These are phyloP conservation scores for Aspergillus sclerotioniger DNA, from an alignment of 495 filamentous ascomycete species.

Conservation along the genomic window DNA sequence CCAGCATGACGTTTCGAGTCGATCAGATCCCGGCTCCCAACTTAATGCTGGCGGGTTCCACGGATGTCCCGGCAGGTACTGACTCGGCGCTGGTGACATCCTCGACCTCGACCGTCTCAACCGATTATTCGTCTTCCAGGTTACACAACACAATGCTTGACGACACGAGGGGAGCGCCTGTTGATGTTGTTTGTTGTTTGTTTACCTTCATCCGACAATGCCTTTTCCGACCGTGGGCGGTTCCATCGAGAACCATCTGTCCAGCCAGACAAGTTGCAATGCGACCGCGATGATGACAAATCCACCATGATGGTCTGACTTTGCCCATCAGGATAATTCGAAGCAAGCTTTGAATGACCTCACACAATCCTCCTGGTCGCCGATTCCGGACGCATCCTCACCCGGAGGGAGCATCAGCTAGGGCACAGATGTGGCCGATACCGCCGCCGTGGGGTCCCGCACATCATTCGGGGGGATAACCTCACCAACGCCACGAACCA, in stretches of 20 bases:
- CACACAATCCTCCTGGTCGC: slow-evolving; percentile 29
- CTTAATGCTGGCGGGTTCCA: too few relatives aligned
- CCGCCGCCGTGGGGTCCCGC: slow-evolving; percentile 31
- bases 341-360: not conserved
- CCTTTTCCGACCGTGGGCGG: too few relatives aligned
- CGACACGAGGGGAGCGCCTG: too few relatives aligned
- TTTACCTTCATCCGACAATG: too few relatives aligned
- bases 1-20: too few relatives aligned
- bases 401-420: slow-evolving; percentile 42
- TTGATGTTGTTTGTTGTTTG: too few relatives aligned
- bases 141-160: not conserved
- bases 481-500: slow-evolving; percentile 19
- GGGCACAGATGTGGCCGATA: slow-evolving; percentile 55
- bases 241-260: too few relatives aligned
- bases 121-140: not conserved
- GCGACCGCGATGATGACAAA: too few relatives aligned
- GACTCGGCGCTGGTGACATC: not conserved
- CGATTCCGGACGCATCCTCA: slow-evolving; percentile 21
- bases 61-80: not conserved
- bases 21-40: too few relatives aligned
- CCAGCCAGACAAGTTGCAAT: too few relatives aligned
- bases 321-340: not conserved
- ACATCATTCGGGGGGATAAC: slow-evolving; percentile 27
- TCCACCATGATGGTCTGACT: too few relatives aligned
- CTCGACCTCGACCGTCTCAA: not conserved